Base-by-base conservation (phyloP, 1,284 basidiomycete species). In the Pisolithus thermaeus region DNA sequence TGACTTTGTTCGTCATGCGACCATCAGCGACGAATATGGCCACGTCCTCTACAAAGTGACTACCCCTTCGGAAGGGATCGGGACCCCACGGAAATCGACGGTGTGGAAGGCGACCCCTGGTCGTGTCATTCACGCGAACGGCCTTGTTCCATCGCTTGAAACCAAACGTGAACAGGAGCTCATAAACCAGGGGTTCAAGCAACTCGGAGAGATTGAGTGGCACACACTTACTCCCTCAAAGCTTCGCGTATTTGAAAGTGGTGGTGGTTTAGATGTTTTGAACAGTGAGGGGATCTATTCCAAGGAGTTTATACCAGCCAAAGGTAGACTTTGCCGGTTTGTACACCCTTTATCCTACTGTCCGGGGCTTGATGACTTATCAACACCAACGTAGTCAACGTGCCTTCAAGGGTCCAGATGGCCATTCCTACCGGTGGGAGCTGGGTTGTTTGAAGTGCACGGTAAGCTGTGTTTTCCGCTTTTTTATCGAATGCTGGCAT, bases 151-250 rank as follows among this genome's bases (percentile, higher is more conserved):
- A 3, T 2, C n/a, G 9, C 30, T 9, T n/a, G 35, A 5, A 5
- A 14, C 27, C 12, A n/a, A n/a, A 6, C 39, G 5, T 8, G 30
- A 47, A 22, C 39, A 12, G 16, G 35, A 16, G 37, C 32, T 40
- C 36, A 23, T 32, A 14, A 25, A 50, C 14, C 30, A 40, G 8
- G 45, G 39, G 12, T 53, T 53, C 43, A 39, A 23, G 14, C 42
- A 42, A 11, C 41, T 53, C 7, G 52, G 30, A 11, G 52, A 53
- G 37, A 53, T 53, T 28, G 52, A 53, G 25, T 53, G 52, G 52
- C 42, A 49, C 37, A 28, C 18, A 6, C 6, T 49, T 4, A 27
- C 38, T 18, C 30, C 52, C 20, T 53, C 47, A 25, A 48, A 43
- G 14, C 25, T 53, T 38, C 47, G 42, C 2, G 43, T 48, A 42